Conservation (phyloP, 306 rosid species). For the Senna siamea region DNA sequence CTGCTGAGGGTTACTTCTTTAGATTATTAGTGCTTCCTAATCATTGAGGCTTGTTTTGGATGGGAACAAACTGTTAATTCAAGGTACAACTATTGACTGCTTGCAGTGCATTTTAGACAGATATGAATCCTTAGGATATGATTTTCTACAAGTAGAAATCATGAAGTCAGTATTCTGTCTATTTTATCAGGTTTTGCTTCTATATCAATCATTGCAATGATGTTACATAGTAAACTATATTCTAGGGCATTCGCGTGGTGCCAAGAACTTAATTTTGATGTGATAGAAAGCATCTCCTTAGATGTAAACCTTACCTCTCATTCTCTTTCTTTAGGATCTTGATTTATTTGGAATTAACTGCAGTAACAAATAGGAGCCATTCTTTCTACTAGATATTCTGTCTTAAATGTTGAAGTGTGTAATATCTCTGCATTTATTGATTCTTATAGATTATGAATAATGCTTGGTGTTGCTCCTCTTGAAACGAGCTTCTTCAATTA, state of each 20-base stretch:
- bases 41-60: constrained; percentile 15
- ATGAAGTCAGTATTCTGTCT: neutral
- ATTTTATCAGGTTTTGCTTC: constrained; percentile 23
- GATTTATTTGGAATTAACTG: neutral
- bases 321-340: neutral
- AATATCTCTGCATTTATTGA: neutral
- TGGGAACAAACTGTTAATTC: constrained; percentile 23
- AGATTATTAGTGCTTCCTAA: neutral
- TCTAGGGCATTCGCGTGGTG: neutral
- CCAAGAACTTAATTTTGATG: neutral
- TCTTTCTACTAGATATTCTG: neutral
- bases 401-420: neutral
- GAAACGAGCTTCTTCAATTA: constrained; percentile 20
- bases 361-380: neutral
- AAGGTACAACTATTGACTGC: constrained; percentile 10
- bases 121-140: constrained; percentile 16
- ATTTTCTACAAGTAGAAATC: neutral
- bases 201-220: constrained; percentile 2
- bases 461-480: constrained; percentile 22
- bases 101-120: neutral
- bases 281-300: neutral
- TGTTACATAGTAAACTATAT: neutral
- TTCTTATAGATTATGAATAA: neutral
- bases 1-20: constrained; percentile 10
- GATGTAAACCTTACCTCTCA: constrained; percentile 15